Percentiles rank a stretch among this genome's conserved stretches.
Evolutionary conservation across 2,329 filamentous ascomycete genomes (phyloP).

Genomic region (Trichoderma aggressivum): DNA sequence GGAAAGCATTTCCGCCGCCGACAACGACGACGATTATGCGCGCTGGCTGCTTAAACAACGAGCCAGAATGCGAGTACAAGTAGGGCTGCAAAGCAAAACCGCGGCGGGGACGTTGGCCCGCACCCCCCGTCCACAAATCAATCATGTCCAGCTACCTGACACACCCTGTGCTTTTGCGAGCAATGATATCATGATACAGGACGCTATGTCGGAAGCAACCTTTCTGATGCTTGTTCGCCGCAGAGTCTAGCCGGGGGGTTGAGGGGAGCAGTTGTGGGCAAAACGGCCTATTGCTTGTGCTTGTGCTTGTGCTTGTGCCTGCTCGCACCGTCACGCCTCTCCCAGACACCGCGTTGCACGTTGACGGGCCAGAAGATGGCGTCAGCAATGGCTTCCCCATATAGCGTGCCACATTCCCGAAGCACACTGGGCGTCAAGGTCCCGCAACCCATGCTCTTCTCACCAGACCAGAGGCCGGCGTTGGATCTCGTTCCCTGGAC

Average conservation of each 20-base stretch:
- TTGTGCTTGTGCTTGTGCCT: neutral
- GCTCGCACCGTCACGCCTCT: neutral
- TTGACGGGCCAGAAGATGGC: constrained; percentile 16
- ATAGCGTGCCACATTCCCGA: constrained; percentile 18
- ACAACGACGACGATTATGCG: constrained; percentile 5
- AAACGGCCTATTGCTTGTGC: neutral
- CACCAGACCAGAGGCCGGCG: neutral
- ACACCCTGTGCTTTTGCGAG: constrained; percentile 7
- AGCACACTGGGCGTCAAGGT: constrained; percentile 6
- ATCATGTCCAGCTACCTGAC: constrained; percentile 16
- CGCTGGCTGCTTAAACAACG: constrained; percentile 8
- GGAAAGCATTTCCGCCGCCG: neutral
- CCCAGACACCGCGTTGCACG: constrained; percentile 6
- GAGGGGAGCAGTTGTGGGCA: constrained; percentile 4
- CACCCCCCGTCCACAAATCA: constrained; percentile 19
- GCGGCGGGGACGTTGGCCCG: constrained; percentile 15
- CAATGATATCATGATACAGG: constrained; percentile 36
- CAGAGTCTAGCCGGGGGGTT: constrained; percentile 15
- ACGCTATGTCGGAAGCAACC: constrained; percentile 22
- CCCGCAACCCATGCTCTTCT: constrained; percentile 16
- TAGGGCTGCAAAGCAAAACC: constrained; percentile 17
- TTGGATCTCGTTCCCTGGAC: constrained; percentile 11
- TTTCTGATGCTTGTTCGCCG: constrained; percentile 20
- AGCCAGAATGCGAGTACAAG: constrained; percentile 12
- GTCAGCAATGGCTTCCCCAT: constrained; percentile 17